Evolutionary conservation across 768 basidiomycete genomes (phyloP).

Genomic region (Phlegmacium glaucopus): DNA sequence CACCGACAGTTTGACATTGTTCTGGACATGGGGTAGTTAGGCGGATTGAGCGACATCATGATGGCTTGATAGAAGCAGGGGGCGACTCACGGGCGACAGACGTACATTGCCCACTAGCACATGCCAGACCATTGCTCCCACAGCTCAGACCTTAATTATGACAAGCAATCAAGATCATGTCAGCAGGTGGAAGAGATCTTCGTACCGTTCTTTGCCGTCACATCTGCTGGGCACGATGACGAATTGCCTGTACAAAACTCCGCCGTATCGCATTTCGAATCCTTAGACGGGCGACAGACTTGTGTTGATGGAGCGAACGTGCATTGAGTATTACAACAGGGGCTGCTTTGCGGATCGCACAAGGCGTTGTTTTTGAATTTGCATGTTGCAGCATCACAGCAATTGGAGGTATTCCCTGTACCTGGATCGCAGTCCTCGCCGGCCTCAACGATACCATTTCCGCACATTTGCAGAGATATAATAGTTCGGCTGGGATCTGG

Average conservation of each 20-base stretch:
- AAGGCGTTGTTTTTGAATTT: slow-evolving; percentile 69
- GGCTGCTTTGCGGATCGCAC: slow-evolving; percentile 74
- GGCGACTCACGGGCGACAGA: slow-evolving; percentile 56
- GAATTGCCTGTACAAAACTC: slow-evolving; percentile 78
- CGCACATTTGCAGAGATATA: slow-evolving; percentile 71
- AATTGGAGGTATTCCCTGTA: slow-evolving; percentile 50
- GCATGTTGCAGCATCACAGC: slow-evolving; percentile 74
- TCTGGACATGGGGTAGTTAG: slow-evolving; percentile 31
- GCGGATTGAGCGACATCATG: background rate
- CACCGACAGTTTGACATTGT: slow-evolving; percentile 75
- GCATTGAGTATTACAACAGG: slow-evolving; percentile 74
- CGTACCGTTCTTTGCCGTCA: slow-evolving; percentile 59
- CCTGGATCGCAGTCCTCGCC: slow-evolving; percentile 92
- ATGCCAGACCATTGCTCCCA: slow-evolving; percentile 58
- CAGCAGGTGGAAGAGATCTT: slow-evolving; percentile 9
- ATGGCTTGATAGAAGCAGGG: slow-evolving; percentile 3
- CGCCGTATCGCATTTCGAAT: slow-evolving; percentile 62
- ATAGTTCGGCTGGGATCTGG: slow-evolving; percentile 43
- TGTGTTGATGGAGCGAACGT: slow-evolving; percentile 62
- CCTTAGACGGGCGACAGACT: slow-evolving; percentile 69
- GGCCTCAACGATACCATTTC: slow-evolving; percentile 77
- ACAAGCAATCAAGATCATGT: slow-evolving; percentile 7
- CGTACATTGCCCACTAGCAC: slow-evolving; percentile 79
- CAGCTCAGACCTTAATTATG: slow-evolving; percentile 54
- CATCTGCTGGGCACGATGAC: slow-evolving; percentile 67